Evolutionary conservation across 179 eudicot genomes (phyloP).

Genomic region (Beta lomatogona): DNA sequence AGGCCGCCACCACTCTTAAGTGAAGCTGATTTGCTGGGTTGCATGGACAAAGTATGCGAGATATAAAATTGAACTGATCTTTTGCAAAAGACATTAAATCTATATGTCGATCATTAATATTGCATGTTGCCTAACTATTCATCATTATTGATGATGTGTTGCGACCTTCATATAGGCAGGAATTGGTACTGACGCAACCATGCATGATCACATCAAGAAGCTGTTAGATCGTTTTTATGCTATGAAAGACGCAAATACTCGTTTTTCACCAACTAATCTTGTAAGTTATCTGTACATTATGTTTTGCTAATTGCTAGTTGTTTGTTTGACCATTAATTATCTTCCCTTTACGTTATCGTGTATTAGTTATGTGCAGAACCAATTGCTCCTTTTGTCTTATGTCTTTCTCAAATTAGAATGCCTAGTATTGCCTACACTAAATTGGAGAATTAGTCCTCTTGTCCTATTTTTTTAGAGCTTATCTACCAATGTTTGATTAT

Average conservation of each 20-base stretch:
- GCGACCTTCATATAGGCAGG: constrained; percentile 57
- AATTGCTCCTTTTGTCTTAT: background rate
- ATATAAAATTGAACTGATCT: background rate
- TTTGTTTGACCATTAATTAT: background rate
- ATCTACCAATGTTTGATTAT: background rate
- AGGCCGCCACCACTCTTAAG: constrained; percentile 92
- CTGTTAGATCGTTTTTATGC: constrained; percentile 97
- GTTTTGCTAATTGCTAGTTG: background rate
- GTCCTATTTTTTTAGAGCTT: background rate
- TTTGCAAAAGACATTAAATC: background rate
- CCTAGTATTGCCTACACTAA: no score
- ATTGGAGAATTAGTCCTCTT: background rate
- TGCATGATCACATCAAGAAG: constrained; percentile 99
- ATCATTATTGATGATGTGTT: constrained; percentile 1
- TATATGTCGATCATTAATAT: background rate
- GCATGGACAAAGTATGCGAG: constrained; percentile 88
- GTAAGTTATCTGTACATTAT: constrained; percentile 39
- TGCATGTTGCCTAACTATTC: background rate
- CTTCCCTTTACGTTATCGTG: background rate
- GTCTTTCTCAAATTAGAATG: background rate
- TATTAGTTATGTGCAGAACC: background rate
- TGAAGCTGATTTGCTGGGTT: constrained; percentile 89
- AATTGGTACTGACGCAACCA: constrained; percentile 99
- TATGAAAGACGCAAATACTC: constrained; percentile 78
- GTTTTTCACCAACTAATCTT: constrained; percentile 90